These are phyloP conservation scores for Schwanniomyces occidentalis DNA, from an alignment of 805 yeast genomes.

Conservation along the genomic window DNA sequence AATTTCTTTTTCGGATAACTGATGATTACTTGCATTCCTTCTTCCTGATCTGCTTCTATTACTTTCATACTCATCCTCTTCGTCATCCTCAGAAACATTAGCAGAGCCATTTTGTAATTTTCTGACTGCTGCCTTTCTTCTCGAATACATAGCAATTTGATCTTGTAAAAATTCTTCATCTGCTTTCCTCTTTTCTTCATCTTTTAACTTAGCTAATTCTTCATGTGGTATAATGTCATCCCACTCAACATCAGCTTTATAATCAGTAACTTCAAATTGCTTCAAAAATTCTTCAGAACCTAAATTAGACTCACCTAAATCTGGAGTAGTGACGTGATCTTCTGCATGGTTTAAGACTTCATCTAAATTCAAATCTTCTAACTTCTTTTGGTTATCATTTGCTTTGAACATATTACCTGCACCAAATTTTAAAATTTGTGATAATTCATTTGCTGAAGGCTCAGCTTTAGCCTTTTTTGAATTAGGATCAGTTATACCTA, in stretches of 20 bases:
- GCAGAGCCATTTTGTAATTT: slow-evolving; percentile 45
- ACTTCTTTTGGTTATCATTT: slow-evolving; percentile 90
- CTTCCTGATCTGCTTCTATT: slow-evolving; percentile 32
- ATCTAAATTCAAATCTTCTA: slow-evolving; percentile 92
- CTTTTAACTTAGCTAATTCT: slow-evolving; percentile 84
- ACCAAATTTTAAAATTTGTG: slow-evolving; percentile 94
- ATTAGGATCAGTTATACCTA: slow-evolving; percentile 86
- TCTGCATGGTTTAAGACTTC: slow-evolving; percentile 97
- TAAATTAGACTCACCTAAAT: slow-evolving; percentile 92
- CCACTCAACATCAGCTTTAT: slow-evolving; percentile 98
- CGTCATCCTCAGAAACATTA: slow-evolving; percentile 40
- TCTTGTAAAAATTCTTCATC: slow-evolving; percentile 87
- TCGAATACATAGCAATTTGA: slow-evolving; percentile 83
- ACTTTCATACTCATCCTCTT: slow-evolving; percentile 42
- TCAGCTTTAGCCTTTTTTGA: slow-evolving; percentile 55
- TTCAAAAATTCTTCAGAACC: slow-evolving; percentile 98
- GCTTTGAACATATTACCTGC: slow-evolving; percentile 98
- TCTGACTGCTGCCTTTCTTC: slow-evolving; percentile 74
- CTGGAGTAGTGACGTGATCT: slow-evolving; percentile 95
- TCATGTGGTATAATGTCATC: slow-evolving; percentile 98
- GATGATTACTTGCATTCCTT: slow-evolving; percentile 41
- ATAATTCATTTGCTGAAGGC: slow-evolving; percentile 80
- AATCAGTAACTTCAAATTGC: slow-evolving; percentile 98
- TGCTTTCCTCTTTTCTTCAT: slow-evolving; percentile 80
- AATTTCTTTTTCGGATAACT: slow-evolving; percentile 80